phyloP scores from a whole-genome alignment of 1,284 basidiomycete species.

The Schizopora paradoxa region DNA sequence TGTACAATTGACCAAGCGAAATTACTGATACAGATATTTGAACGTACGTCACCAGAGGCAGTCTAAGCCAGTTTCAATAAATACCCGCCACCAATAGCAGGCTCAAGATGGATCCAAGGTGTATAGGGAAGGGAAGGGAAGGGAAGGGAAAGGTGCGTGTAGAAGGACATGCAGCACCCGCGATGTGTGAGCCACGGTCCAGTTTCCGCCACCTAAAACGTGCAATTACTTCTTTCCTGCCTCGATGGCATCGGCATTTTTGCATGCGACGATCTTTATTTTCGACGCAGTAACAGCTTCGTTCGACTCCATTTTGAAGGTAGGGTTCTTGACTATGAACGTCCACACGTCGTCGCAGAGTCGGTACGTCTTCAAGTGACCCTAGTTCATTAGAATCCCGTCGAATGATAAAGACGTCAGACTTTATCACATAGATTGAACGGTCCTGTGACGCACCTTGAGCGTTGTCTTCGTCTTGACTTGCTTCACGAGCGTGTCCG shows the following conservation, averaged over 20 bases:
- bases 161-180: too few species aligned
- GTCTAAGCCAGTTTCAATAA: too few species aligned
- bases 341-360: slow-evolving; percentile 97
- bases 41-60: too few species aligned
- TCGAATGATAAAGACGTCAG: neutral
- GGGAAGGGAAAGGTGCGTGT: too few species aligned
- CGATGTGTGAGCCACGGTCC: too few species aligned
- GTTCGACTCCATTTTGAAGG: slow-evolving; percentile 92
- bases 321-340: slow-evolving; percentile 87
- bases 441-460: slow-evolving; percentile 56
- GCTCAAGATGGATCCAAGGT: too few species aligned
- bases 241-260: slow-evolving; percentile 83
- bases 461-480: slow-evolving; percentile 90
- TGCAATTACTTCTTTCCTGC: slow-evolving; percentile 67
- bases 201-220: too few species aligned
- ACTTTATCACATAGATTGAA: neutral
- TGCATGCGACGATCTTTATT: slow-evolving; percentile 95
- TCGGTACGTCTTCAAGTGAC: slow-evolving; percentile 88
- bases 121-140: too few species aligned
- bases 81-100: too few species aligned
- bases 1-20: too few species aligned
- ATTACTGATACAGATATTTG: too few species aligned
- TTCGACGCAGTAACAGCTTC: slow-evolving; percentile 71
- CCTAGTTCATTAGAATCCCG: too few species aligned
- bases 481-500: slow-evolving; percentile 84